A percentile compares a stretch with the other conserved stretches of the same genome.
phyloP scores from a whole-genome alignment of 2,329 filamentous ascomycete species.

The Achaetomium macrosporum region DNA sequence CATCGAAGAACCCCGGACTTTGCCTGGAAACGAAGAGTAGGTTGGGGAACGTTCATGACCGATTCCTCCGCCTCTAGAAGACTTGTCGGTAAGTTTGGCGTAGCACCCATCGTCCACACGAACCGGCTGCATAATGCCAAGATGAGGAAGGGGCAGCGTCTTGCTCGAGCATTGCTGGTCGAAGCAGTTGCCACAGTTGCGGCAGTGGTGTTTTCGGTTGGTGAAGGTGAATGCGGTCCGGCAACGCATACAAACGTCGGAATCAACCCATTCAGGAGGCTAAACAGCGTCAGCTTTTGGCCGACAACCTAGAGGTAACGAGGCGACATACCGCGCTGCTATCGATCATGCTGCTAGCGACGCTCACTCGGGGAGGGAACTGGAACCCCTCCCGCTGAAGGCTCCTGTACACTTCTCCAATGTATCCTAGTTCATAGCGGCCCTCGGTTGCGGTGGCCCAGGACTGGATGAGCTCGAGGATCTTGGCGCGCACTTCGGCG shows the following conservation, averaged over 20 bases:
- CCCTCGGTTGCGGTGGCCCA: conserved; percentile 90
- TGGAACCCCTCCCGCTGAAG: conserved; percentile 80
- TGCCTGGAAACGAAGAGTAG: conserved; percentile 44
- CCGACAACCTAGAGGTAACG: not conserved
- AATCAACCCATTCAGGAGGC: conserved; percentile 96
- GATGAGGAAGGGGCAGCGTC: conserved; percentile 77
- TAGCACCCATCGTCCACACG: conserved; percentile 96
- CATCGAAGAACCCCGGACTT: conserved; percentile 67
- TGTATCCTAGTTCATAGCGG: conserved; percentile 75
- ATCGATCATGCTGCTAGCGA: conserved; percentile 96
- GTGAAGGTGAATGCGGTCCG: conserved; percentile 94
- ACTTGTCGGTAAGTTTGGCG: conserved; percentile 76
- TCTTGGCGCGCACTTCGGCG: conserved; percentile 79
- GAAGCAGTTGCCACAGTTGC: conserved; percentile 97
- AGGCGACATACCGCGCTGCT: conserved; percentile 75
- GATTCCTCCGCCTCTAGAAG: conserved; percentile 34
- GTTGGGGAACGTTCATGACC: conserved; percentile 41
- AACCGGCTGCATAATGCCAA: conserved; percentile 86
- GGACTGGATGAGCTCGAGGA: conserved; percentile 85
- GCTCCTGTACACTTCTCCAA: conserved; percentile 77
- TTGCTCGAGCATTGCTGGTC: conserved; percentile 93
- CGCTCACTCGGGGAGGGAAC: conserved; percentile 80
- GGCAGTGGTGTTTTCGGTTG: conserved; percentile 96
- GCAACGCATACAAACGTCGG: conserved; percentile 97
- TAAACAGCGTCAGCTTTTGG: conserved; percentile 33